Evolutionary conservation across 108 stramenopile genomes (phyloP).

Genomic region (Nannochloropsis gaditana): DNA sequence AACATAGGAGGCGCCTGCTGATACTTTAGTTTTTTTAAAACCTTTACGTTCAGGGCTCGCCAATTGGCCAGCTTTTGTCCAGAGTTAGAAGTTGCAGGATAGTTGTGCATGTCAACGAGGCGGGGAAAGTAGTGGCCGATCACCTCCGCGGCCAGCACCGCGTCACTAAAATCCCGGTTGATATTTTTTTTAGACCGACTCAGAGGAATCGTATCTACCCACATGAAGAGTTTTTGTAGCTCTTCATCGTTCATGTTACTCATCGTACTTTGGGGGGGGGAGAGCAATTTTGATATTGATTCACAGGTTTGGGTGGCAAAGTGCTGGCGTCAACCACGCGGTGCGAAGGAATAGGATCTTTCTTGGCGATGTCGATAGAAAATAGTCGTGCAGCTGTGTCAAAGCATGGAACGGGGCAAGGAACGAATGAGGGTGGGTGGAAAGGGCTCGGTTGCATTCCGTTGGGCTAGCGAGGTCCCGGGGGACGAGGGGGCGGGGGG

Average conservation of each 20-base stretch:
- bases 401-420: no score
- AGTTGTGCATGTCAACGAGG: slow-evolving; percentile 64
- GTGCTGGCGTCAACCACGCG: no score
- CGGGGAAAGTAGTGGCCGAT: slow-evolving; percentile 61
- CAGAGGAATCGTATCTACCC: slow-evolving; percentile 64
- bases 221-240: slow-evolving; percentile 55
- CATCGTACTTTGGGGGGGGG: neutral
- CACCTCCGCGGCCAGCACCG: slow-evolving; percentile 62
- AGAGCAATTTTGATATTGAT: no score
- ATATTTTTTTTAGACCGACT: slow-evolving; percentile 64
- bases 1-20: slow-evolving; percentile 42
- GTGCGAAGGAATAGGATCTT: no score
- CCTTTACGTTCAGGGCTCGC: slow-evolving; percentile 58
- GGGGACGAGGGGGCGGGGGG: no score
- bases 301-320: no score
- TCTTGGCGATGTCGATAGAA: no score
- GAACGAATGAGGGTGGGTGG: no score
- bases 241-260: slow-evolving; percentile 44
- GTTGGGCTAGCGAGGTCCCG: no score
- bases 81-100: slow-evolving; percentile 55
- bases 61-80: slow-evolving; percentile 63
- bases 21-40: slow-evolving; percentile 47
- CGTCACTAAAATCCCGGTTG: slow-evolving; percentile 63
- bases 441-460: no score
- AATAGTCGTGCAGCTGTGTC: no score